These are phyloP conservation scores for Botryotinia calthae DNA, from an alignment of 2,329 filamentous ascomycete genomes.

Conservation along the genomic window DNA sequence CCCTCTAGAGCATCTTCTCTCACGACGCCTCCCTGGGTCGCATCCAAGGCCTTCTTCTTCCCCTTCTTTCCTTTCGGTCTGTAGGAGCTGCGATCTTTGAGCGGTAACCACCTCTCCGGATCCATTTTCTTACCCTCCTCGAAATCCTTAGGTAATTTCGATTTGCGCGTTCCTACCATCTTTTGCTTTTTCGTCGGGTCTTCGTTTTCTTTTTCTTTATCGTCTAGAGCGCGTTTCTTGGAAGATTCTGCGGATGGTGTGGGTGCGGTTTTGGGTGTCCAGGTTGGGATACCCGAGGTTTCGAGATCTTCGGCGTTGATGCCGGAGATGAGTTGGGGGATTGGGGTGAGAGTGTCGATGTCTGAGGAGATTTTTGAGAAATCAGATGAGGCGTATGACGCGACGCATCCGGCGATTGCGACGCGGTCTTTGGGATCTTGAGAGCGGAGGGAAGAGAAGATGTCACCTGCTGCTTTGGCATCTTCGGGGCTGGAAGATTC, in stretches of 20 bases:
- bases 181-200: conserved; percentile 40
- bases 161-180: conserved; percentile 46
- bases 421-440: conserved; percentile 65
- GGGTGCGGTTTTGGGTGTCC: conserved; percentile 37
- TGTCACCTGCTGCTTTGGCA: conserved; percentile 66
- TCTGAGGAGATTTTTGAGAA: conserved; percentile 55
- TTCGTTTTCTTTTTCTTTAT: conserved; percentile 52
- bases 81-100: conserved; percentile 86
- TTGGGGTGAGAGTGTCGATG: conserved; percentile 56
- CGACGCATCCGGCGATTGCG: conserved; percentile 80
- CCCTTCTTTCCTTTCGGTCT: conserved; percentile 89
- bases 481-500: conserved; percentile 70
- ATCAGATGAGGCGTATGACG: conserved; percentile 67
- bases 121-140: conserved; percentile 79
- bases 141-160: conserved; percentile 68
- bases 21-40: conserved; percentile 82
- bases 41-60: conserved; percentile 73
- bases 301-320: conserved; percentile 63
- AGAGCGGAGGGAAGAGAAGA: conserved; percentile 70
- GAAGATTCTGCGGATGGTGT: conserved; percentile 44
- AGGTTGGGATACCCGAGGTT: conserved; percentile 59
- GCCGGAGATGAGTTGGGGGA: conserved; percentile 58
- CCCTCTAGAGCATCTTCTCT: conserved; percentile 68
- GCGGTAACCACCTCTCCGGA: conserved; percentile 87
- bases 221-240: conserved; percentile 49